phyloP scores from a whole-genome alignment of 2,329 filamentous ascomycete genomes.

The Cylindrodendrum hubeiense region DNA sequence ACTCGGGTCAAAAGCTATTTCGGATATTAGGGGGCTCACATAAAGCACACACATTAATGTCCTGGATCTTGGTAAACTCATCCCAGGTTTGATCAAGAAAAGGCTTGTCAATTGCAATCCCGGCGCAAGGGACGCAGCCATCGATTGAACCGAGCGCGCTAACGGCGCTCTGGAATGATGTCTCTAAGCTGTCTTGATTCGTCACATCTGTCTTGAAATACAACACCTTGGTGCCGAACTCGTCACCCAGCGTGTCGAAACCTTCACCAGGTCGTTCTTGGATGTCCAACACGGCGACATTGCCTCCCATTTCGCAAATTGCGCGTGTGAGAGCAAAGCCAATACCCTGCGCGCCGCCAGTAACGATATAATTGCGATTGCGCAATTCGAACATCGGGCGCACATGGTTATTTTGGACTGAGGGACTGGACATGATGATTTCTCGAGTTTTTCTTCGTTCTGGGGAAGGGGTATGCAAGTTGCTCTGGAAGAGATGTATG shows the following conservation, averaged over 20 bases:
- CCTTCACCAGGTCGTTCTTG: slow-evolving; percentile 44
- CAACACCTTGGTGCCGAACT: slow-evolving; percentile 34
- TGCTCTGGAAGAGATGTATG: not conserved
- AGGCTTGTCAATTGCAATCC: slow-evolving; percentile 55
- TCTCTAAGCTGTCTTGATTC: slow-evolving; percentile 40
- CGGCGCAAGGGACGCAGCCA: slow-evolving; percentile 47
- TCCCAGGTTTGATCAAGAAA: slow-evolving; percentile 56
- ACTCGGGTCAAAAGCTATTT: too few relatives aligned
- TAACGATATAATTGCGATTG: slow-evolving; percentile 50
- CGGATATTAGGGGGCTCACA: too few relatives aligned
- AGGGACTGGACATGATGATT: not conserved
- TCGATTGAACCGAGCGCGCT: slow-evolving; percentile 39
- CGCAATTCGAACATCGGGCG: slow-evolving; percentile 44
- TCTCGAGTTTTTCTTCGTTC: not conserved
- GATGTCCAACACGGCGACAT: slow-evolving; percentile 50
- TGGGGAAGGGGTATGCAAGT: not conserved
- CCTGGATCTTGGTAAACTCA: slow-evolving; percentile 52
- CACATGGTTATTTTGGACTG: not conserved
- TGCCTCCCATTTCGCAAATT: slow-evolving; percentile 53
- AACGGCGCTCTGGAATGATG: slow-evolving; percentile 36
- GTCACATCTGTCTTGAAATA: slow-evolving; percentile 47
- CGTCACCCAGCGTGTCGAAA: slow-evolving; percentile 34
- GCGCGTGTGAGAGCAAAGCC: slow-evolving; percentile 51
- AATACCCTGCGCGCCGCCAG: slow-evolving; percentile 53
- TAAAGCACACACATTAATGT: slow-evolving; percentile 51